These are phyloP conservation scores for Diversispora epigaea DNA, from an alignment of 192 early-diverging fungal genomes.

Conservation along the genomic window DNA sequence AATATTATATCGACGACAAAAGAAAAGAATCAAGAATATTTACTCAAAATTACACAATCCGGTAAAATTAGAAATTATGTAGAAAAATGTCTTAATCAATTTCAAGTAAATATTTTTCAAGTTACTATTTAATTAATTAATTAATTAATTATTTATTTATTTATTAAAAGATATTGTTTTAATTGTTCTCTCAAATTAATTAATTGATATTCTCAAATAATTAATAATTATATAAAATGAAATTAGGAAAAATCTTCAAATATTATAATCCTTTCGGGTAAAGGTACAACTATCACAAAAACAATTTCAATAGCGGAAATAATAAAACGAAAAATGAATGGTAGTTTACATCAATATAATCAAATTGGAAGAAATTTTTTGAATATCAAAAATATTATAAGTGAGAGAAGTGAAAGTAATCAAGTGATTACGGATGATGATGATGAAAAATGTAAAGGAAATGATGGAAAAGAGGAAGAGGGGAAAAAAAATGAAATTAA, in stretches of 20 bases:
- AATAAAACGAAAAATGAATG: conserved; percentile 57
- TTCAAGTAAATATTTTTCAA: conserved; percentile 2
- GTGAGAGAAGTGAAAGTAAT: neutral
- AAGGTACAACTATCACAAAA: conserved; percentile 60
- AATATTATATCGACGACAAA: too few species aligned
- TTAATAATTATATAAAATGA: neutral
- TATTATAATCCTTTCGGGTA: neutral
- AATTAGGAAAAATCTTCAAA: neutral
- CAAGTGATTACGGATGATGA: neutral
- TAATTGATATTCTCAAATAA: neutral
- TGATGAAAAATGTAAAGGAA: neutral
- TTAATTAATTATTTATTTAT: too few species aligned
- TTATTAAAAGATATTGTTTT: too few species aligned
- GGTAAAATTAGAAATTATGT: conserved; percentile 17
- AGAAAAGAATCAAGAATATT: neutral
- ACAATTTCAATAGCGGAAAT: conserved; percentile 68
- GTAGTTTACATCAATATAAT: conserved; percentile 53
- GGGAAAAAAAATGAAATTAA: neutral
- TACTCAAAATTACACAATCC: neutral
- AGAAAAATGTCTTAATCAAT: neutral
- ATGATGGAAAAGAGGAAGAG: neutral
- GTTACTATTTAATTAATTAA: too few species aligned
- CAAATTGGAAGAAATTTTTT: conserved; percentile 44
- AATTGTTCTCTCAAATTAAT: neutral
- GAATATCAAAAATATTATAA: neutral